Evolutionary conservation across 2,329 filamentous ascomycete genomes (phyloP).

Genomic region (Beauveria scarabaeidicola): DNA sequence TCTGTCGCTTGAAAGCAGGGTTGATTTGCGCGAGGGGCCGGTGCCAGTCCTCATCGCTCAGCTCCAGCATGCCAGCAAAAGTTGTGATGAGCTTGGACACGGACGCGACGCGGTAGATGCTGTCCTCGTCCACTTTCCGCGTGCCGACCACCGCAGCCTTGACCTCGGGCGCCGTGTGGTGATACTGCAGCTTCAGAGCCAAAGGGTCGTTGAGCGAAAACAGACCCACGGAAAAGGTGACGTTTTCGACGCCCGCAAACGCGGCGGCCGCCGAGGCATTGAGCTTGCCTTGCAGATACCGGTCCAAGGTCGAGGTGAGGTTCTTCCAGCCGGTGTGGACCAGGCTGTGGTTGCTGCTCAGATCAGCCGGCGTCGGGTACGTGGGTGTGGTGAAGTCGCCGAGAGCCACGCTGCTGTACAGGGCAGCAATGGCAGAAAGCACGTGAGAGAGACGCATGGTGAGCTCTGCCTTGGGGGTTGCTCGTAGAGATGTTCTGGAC

Average conservation of each 20-base stretch:
- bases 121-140: background rate
- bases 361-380: conserved; percentile 1
- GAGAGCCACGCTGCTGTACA: background rate
- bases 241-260: background rate
- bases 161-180: background rate
- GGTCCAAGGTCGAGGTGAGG: background rate
- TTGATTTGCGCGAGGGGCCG: background rate
- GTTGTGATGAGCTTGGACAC: conserved; percentile 3
- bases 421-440: background rate
- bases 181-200: background rate
- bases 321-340: background rate
- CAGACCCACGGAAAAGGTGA: conserved; percentile 5
- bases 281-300: background rate
- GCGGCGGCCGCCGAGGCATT: background rate
- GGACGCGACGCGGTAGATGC: conserved; percentile 6
- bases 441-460: background rate
- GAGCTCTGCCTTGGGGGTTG: background rate
- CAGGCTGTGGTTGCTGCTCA: conserved; percentile 1
- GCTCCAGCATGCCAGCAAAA: background rate
- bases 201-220: conserved; percentile 5
- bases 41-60: background rate
- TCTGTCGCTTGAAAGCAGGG: background rate
- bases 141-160: background rate
- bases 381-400: background rate
- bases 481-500: background rate